phyloP scores from a whole-genome alignment of 108 stramenopile genomes.

The Skeletonema menzelii region DNA sequence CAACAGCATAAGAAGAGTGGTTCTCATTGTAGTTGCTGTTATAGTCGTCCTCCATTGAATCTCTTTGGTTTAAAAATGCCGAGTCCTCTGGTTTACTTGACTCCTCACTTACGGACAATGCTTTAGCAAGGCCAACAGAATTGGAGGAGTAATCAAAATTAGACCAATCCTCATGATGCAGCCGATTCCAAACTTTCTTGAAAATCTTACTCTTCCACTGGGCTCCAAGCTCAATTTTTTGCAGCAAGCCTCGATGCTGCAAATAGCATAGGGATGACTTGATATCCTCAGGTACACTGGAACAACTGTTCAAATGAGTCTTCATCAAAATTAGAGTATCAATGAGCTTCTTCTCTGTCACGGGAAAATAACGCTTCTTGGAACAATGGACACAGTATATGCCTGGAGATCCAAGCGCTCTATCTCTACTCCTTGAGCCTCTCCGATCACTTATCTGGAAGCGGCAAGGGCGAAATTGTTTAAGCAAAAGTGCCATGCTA shows the following conservation, averaged over 20 bases:
- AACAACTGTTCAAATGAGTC: constrained; percentile 62
- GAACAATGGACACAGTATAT: constrained; percentile 62
- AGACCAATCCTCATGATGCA: constrained; percentile 68
- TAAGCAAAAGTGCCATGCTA: constrained; percentile 68
- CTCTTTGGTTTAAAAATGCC: constrained; percentile 10
- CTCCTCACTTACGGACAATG: constrained; percentile 12
- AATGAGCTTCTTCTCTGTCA: constrained; percentile 81
- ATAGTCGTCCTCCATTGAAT: constrained; percentile 12
- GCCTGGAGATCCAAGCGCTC: constrained; percentile 68
- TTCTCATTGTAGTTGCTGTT: neutral
- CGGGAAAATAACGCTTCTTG: constrained; percentile 80
- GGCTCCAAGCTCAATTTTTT: constrained; percentile 72
- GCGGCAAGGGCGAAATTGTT: constrained; percentile 78
- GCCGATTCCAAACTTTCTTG: constrained; percentile 77
- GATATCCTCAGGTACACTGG: constrained; percentile 63
- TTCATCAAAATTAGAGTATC: constrained; percentile 76
- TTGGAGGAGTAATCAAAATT: constrained; percentile 15
- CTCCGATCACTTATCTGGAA: constrained; percentile 76
- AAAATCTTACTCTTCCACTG: constrained; percentile 84
- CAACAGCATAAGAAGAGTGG: neutral
- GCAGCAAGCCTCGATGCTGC: constrained; percentile 66
- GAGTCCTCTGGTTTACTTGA: neutral
- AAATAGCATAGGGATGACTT: constrained; percentile 79
- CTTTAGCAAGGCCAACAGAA: constrained; percentile 12
- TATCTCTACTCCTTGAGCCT: constrained; percentile 64